phyloP scores from a whole-genome alignment of 768 basidiomycete species.

The Serendipita sp. region DNA sequence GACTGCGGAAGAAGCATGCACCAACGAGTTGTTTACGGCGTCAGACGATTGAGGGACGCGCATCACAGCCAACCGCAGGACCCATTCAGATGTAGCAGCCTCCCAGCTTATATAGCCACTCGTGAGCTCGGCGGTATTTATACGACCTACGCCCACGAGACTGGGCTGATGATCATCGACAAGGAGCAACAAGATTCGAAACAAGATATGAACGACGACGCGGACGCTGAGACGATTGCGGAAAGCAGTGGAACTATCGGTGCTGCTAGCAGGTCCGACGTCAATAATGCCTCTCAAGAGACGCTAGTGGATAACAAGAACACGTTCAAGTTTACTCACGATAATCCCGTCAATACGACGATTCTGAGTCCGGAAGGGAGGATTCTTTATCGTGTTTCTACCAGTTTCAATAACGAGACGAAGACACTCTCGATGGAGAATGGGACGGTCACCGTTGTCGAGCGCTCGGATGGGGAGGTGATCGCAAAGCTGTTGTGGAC shows the following conservation, averaged over 20 bases:
- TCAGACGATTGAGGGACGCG: too few species aligned
- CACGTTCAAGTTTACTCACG: conserved; percentile 22
- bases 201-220: background rate
- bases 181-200: background rate
- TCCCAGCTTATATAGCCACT: too few species aligned
- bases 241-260: background rate
- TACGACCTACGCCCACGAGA: too few species aligned
- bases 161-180: background rate
- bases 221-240: background rate
- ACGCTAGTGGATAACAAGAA: background rate
- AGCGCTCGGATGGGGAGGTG: conserved; percentile 20
- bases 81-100: too few species aligned
- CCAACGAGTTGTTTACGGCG: too few species aligned
- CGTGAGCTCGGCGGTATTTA: too few species aligned
- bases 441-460: conserved; percentile 22
- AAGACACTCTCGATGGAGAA: conserved; percentile 4
- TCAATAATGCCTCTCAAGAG: background rate
- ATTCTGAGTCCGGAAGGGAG: conserved; percentile 22
- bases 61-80: too few species aligned
- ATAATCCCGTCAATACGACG: conserved; percentile 30
- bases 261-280: background rate
- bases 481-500: conserved; percentile 28
- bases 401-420: conserved; percentile 18
- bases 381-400: conserved; percentile 24
- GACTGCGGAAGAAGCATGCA: too few species aligned